A percentile compares a stretch with the other conserved stretches of the same genome.
Conservation (phyloP, 805 yeast genomes). For the Myxozyma monticola region DNA sequence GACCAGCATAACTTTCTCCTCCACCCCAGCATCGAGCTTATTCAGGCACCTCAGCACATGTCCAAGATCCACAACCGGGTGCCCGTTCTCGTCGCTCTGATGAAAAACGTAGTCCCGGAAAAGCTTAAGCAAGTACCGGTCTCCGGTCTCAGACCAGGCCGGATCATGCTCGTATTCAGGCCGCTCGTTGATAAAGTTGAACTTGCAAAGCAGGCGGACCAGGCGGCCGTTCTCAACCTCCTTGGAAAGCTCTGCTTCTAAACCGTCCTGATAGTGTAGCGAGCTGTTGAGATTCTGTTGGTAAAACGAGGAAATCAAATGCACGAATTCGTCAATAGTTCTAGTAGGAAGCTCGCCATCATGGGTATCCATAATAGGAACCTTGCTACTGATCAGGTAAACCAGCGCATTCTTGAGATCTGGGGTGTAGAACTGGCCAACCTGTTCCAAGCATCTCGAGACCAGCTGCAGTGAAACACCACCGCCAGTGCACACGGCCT, state of each 20-base stretch:
- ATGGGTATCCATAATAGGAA: not conserved
- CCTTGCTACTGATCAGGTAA: conserved; percentile 12
- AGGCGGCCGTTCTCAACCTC: conserved; percentile 89
- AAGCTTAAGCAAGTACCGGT: conserved; percentile 65
- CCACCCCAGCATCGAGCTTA: conserved; percentile 88
- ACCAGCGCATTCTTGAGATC: conserved; percentile 19
- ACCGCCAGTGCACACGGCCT: conserved; percentile 7
- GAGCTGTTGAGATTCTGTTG: conserved; percentile 33
- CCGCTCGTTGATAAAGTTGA: conserved; percentile 74
- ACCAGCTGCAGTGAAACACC: conserved; percentile 7
- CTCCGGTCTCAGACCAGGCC: conserved; percentile 75
- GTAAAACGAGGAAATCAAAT: conserved; percentile 34
- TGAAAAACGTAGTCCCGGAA: conserved; percentile 86
- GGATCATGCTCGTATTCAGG: conserved; percentile 61
- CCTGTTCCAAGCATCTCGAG: conserved; percentile 14
- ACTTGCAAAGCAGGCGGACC: conserved; percentile 76
- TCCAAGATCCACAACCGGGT: conserved; percentile 76
- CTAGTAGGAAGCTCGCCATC: conserved; percentile 15
- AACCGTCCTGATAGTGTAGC: conserved; percentile 32
- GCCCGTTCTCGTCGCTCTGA: conserved; percentile 74
- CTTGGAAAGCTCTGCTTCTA: conserved; percentile 48
- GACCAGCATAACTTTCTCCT: conserved; percentile 76
- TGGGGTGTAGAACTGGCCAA: conserved; percentile 17
- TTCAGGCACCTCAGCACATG: conserved; percentile 78
- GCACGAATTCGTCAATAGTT: conserved; percentile 32